Base-by-base conservation (phyloP, 2,329 filamentous ascomycete genomes). In the Monosporascus sp. region DNA sequence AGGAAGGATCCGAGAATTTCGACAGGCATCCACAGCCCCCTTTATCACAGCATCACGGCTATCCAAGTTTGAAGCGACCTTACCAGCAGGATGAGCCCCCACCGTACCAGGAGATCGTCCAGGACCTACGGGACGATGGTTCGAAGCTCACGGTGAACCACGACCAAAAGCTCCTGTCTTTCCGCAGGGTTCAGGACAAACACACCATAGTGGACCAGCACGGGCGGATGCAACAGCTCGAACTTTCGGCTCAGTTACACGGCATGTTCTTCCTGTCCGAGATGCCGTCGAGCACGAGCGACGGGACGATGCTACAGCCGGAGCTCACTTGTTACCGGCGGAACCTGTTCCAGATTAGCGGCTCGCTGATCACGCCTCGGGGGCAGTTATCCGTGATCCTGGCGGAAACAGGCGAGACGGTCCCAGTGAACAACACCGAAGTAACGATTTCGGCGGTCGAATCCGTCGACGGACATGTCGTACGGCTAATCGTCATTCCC, bases 311-410 rank as follows among this genome's bases (percentile, higher is more conserved):
- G 47, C 74, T 85, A 48, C 86, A 88, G 66, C 90, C 83, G 50
- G 93, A 97, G 72, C 72, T 97, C 68, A 97, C 93, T 3, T 97
- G 93, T 78, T 97, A 97, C 72, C 88, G 93, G 59, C 84, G 93
- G 47, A 97, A 97, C 67, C 77, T 97, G 48, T 97, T 97, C 71
- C 93, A 97, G 70, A 95, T 97, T 65, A 96, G 91, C 56, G 93
- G 93, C 53, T 91, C 87, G 5, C 82, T 96, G 53, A 90, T 90
- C 41, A 80, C 92, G 15, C 90, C 92, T 2, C 78, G 90, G 57
- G 86, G 84, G 27, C 81, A 91, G 57, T 77, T 93, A 51, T 94
- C 88, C 49, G 83, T 96, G 51, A 79, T 96, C 69, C 56, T 66
- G 6, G 89, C 86, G 18, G 91, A 96, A 54, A 83, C 88, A 51